These are phyloP conservation scores for Wickerhamiella kazuoi DNA, from an alignment of 805 yeast genomes.

Conservation along the genomic window DNA sequence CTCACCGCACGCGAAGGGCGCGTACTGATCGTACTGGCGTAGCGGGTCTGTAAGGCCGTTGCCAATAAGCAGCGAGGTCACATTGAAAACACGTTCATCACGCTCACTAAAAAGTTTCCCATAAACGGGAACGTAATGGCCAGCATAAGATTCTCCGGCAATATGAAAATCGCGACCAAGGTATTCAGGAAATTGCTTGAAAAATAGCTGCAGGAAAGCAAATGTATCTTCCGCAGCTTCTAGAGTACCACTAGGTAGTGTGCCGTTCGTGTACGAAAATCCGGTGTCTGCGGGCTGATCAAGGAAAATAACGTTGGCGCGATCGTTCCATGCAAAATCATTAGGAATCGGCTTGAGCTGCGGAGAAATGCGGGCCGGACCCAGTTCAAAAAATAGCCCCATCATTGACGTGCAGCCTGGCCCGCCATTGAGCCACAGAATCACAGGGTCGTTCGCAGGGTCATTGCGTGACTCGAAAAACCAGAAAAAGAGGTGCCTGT, in stretches of 20 bases:
- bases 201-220: constrained; percentile 72
- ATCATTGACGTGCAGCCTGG: constrained; percentile 88
- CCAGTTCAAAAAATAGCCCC: constrained; percentile 72
- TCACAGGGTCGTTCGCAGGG: constrained; percentile 65
- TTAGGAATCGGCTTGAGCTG: constrained; percentile 47
- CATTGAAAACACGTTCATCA: constrained; percentile 51
- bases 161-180: constrained; percentile 51
- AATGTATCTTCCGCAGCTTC: constrained; percentile 85
- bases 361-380: constrained; percentile 53
- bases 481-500: constrained; percentile 74
- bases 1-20: constrained; percentile 88
- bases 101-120: constrained; percentile 37
- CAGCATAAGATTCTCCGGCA: constrained; percentile 91
- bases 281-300: constrained; percentile 86
- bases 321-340: constrained; percentile 68
- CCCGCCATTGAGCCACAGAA: constrained; percentile 83
- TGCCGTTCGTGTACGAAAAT: constrained; percentile 30
- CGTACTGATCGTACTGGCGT: constrained; percentile 62
- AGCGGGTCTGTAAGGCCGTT: constrained; percentile 86
- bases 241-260: constrained; percentile 49
- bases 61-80: constrained; percentile 74
- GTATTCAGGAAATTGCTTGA: constrained; percentile 72
- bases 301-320: constrained; percentile 70
- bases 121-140: constrained; percentile 86
- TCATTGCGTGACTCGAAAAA: constrained; percentile 78